A percentile compares a stretch with the other conserved stretches of the same genome.
Evolutionary conservation across 2,329 filamentous ascomycete species (phyloP).

Genomic region (Penicillium sp.): DNA sequence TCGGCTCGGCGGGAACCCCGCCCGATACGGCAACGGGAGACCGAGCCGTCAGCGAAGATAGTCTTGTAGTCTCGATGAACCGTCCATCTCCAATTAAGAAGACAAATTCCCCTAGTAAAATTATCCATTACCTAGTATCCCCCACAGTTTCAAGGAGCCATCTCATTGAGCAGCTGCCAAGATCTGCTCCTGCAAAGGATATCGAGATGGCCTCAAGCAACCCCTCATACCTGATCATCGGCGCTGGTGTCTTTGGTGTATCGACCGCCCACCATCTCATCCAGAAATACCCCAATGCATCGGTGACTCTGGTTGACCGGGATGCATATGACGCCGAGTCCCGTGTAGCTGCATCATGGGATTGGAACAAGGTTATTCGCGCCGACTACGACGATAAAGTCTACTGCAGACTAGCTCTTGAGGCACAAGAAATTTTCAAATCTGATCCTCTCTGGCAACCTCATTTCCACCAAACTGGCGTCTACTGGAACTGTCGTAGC

Average conservation of each 20-base stretch:
- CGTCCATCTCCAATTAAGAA: background rate
- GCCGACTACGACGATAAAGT: slow-evolving; percentile 30
- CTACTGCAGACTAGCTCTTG: slow-evolving; percentile 26
- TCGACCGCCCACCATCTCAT: slow-evolving; percentile 29
- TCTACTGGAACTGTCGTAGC: slow-evolving; percentile 47
- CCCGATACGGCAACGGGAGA: slow-evolving; percentile 3
- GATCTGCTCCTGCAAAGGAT: background rate
- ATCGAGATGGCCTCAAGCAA: slow-evolving; percentile 19
- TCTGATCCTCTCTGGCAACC: slow-evolving; percentile 33
- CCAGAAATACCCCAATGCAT: slow-evolving; percentile 28
- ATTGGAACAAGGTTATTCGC: slow-evolving; percentile 30
- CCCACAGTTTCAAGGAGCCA: background rate
- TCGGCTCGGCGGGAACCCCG: slow-evolving; percentile 14
- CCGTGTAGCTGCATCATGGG: slow-evolving; percentile 31
- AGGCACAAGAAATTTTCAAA: slow-evolving; percentile 33
- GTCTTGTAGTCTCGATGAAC: slow-evolving; percentile 5
- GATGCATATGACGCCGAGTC: slow-evolving; percentile 35
- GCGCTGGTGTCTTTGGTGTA: slow-evolving; percentile 27
- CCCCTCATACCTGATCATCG: slow-evolving; percentile 26
- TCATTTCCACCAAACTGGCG: slow-evolving; percentile 51
- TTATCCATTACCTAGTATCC: background rate
- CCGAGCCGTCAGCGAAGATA: slow-evolving; percentile 1
- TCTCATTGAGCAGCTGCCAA: background rate
- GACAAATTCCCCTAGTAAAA: background rate
- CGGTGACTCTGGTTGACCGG: slow-evolving; percentile 24